A percentile compares a stretch with the other conserved stretches of the same genome.
phyloP scores from a whole-genome alignment of 108 stramenopile genomes.

The Discostella pseudostelligera region DNA sequence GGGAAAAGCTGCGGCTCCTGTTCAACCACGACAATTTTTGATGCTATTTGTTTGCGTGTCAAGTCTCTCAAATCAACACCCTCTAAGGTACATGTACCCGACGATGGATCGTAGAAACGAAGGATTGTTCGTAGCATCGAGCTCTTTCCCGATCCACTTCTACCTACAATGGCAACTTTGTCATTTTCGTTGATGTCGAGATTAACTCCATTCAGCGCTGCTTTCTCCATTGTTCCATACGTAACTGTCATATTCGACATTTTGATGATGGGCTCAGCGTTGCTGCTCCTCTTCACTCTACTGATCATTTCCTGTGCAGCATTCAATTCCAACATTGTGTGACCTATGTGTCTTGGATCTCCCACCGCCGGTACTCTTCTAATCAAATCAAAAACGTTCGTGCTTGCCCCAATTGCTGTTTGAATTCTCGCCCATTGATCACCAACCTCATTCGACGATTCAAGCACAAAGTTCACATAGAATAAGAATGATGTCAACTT shows the following conservation, averaged over 20 bases:
- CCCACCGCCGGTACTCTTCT: slow-evolving; percentile 62
- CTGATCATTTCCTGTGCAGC: slow-evolving; percentile 31
- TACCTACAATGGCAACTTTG: slow-evolving; percentile 91
- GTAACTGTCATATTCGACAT: slow-evolving; percentile 63
- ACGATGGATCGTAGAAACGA: slow-evolving; percentile 93
- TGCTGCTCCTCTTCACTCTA: slow-evolving; percentile 8
- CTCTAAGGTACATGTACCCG: slow-evolving; percentile 72
- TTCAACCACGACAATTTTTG: slow-evolving; percentile 74
- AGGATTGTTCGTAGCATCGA: slow-evolving; percentile 83
- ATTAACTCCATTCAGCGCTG: slow-evolving; percentile 63
- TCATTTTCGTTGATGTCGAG: slow-evolving; percentile 85
- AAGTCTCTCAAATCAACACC: slow-evolving; percentile 78
- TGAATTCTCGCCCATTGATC: slow-evolving; percentile 90
- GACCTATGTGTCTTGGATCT: slow-evolving; percentile 52
- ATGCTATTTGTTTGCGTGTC: slow-evolving; percentile 70
- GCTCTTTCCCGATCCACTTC: slow-evolving; percentile 92
- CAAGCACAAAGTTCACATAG: slow-evolving; percentile 80
- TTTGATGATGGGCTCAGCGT: slow-evolving; percentile 48
- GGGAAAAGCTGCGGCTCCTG: slow-evolving; percentile 93
- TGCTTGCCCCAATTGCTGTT: slow-evolving; percentile 76
- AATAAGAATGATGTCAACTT: slow-evolving; percentile 80
- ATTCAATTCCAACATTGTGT: slow-evolving; percentile 37
- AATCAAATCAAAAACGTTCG: slow-evolving; percentile 83
- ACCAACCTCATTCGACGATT: slow-evolving; percentile 82
- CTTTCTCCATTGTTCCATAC: slow-evolving; percentile 71